A percentile compares a stretch with the other conserved stretches of the same genome.
These are phyloP conservation scores for Psilocybe mexicana DNA, from an alignment of 1,284 basidiomycete species.

Conservation along the genomic window DNA sequence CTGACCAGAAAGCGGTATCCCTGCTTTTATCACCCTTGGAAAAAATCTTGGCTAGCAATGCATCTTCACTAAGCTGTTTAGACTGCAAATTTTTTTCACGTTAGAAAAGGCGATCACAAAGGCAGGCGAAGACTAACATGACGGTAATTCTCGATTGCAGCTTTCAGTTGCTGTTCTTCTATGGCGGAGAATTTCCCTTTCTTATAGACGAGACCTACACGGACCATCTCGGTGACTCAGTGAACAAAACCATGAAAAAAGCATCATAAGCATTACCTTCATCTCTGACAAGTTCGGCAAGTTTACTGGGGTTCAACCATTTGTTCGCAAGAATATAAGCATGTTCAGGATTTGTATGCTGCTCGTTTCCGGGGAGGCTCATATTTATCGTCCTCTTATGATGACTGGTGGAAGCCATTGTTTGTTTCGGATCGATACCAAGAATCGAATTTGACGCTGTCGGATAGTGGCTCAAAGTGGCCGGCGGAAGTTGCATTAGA, in stretches of 20 bases:
- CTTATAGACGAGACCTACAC: constrained; percentile 73
- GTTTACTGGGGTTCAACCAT: constrained; percentile 69
- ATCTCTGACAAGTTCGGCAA: constrained; percentile 63
- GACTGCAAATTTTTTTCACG: constrained; percentile 33
- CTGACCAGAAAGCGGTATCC: constrained; percentile 71
- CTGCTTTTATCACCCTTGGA: constrained; percentile 60
- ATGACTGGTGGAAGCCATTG: constrained; percentile 19
- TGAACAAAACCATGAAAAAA: background rate
- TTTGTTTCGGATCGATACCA: constrained; percentile 23
- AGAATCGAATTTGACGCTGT: constrained; percentile 30
- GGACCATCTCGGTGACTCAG: background rate
- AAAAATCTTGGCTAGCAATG: constrained; percentile 64
- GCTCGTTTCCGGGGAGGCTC: constrained; percentile 29
- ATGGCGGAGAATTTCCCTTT: constrained; percentile 81
- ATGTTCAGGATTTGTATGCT: constrained; percentile 40
- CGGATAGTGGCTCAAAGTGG: constrained; percentile 31
- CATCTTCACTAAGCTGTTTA: constrained; percentile 50
- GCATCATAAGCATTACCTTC: constrained; percentile 48
- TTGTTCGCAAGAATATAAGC: constrained; percentile 62
- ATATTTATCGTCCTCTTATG: constrained; percentile 27
- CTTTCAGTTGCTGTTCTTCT: constrained; percentile 65
- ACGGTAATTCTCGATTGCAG: constrained; percentile 65
- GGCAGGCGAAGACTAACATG: constrained; percentile 40
- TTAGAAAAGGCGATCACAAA: constrained; percentile 7
- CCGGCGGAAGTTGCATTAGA: constrained; percentile 23